phyloP scores from a whole-genome alignment of 2,329 filamentous ascomycete species.

The Grosmannia serpens region DNA sequence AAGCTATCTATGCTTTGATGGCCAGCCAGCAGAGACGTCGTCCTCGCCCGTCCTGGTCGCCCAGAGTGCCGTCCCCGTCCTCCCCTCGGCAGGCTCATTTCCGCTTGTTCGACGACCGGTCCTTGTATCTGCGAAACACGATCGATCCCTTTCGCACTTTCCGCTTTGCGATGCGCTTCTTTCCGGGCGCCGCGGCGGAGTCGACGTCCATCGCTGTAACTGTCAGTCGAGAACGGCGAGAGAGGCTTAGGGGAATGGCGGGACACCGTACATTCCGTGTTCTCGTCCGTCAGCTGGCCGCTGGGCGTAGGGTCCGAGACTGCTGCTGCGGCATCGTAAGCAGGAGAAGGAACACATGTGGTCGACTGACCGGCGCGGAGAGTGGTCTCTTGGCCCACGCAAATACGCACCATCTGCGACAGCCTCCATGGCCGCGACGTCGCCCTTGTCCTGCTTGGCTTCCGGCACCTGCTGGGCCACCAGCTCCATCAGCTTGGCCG shows the following conservation, averaged over 20 bases:
- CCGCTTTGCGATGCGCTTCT: constrained; percentile 46
- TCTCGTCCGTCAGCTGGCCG: constrained; percentile 10
- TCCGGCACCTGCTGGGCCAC: constrained; percentile 41
- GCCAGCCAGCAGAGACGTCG: background rate
- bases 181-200: constrained; percentile 25
- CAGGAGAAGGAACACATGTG: background rate
- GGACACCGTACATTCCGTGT: constrained; percentile 1
- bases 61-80: too few relatives aligned
- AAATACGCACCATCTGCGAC: constrained; percentile 31
- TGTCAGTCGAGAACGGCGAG: background rate
- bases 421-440: constrained; percentile 28
- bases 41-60: background rate
- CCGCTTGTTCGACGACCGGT: constrained; percentile 34
- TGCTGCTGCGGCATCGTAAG: background rate
- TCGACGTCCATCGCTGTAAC: constrained; percentile 38
- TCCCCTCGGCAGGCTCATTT: constrained; percentile 4
- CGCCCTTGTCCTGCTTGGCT: constrained; percentile 23
- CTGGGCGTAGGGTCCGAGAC: constrained; percentile 6
- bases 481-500: constrained; percentile 73
- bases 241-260: background rate
- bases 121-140: constrained; percentile 48
- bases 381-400: constrained; percentile 7
- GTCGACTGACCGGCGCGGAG: constrained; percentile 16
- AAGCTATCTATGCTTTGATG: too few relatives aligned
- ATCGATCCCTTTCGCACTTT: constrained; percentile 44